Evolutionary conservation across 2,329 filamentous ascomycete species (phyloP).

Genomic region (Biscogniauxia mediterranea): DNA sequence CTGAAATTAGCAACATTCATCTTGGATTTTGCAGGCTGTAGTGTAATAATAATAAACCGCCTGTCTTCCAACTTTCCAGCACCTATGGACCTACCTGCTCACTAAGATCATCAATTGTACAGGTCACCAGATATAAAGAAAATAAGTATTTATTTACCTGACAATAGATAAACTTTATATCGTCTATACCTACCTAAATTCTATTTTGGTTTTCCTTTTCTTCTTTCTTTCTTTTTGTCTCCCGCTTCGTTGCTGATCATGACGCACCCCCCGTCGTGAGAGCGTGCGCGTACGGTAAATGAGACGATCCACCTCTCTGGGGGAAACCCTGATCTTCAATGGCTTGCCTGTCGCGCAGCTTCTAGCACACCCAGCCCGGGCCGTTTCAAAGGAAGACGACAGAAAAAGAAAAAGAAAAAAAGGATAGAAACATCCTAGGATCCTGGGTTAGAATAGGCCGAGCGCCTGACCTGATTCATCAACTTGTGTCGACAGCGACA

Average conservation of each 20-base stretch:
- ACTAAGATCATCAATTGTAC: no score
- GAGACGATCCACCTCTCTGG: slow-evolving; percentile 7
- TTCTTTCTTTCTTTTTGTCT: not conserved
- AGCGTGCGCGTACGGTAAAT: slow-evolving; percentile 7
- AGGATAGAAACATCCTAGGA: not conserved
- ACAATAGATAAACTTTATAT: no score
- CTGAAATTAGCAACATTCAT: not conserved
- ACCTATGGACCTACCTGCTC: no score
- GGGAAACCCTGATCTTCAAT: not conserved
- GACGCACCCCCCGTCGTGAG: slow-evolving; percentile 6
- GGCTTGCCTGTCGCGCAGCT: not conserved
- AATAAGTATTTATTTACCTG: no score
- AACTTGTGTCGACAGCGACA: not conserved
- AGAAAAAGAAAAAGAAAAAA: not conserved
- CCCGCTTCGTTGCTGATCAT: slow-evolving; percentile 12
- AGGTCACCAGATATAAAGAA: no score
- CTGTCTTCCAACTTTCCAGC: no score
- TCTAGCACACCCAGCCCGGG: not conserved
- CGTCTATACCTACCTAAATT: no score
- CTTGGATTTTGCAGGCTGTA: not conserved
- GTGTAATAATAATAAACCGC: no score
- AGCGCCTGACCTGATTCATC: not conserved
- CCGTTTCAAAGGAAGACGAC: not conserved
- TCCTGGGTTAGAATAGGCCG: not conserved
- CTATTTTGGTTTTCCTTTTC: no score